Conservation (phyloP, 352 stramenopile genomes). For the Phytophthora europaea region DNA sequence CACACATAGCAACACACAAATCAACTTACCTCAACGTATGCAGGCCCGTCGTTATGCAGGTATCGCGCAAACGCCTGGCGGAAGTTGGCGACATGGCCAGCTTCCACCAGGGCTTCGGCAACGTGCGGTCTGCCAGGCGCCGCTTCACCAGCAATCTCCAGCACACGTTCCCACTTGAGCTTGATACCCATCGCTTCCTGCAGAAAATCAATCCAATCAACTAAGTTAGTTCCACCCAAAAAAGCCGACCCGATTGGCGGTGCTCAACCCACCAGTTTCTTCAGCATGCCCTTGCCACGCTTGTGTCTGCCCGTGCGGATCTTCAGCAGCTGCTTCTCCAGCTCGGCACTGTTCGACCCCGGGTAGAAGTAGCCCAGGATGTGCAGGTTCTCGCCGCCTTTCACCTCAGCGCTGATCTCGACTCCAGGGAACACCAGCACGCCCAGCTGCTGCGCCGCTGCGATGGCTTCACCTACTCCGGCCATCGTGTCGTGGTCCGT, state of each 20-base stretch:
- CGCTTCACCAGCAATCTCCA: constrained; percentile 86
- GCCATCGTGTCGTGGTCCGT: constrained; percentile 92
- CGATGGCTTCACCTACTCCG: constrained; percentile 80
- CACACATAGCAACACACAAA: not conserved
- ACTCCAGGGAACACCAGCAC: constrained; percentile 86
- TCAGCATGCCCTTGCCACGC: constrained; percentile 85
- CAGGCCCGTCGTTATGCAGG: constrained; percentile 84
- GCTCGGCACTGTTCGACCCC: constrained; percentile 73
- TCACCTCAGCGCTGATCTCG: constrained; percentile 90
- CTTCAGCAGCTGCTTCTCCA: constrained; percentile 83
- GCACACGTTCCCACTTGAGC: constrained; percentile 80
- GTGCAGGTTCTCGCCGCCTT: constrained; percentile 85
- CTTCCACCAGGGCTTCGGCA: constrained; percentile 81
- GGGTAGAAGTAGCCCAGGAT: constrained; percentile 90
- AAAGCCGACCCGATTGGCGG: not conserved
- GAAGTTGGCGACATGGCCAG: constrained; percentile 79
- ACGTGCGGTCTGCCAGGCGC: constrained; percentile 85
- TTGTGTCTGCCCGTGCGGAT: constrained; percentile 85
- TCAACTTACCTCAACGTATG: constrained; percentile 78
- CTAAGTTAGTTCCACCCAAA: not conserved
- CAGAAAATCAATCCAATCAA: not conserved
- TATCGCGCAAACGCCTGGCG: constrained; percentile 86
- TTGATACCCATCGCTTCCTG: constrained; percentile 88
- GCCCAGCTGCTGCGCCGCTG: constrained; percentile 61
- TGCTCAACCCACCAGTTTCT: constrained; percentile 69